Evolutionary conservation across 805 yeast genomes (phyloP).

Genomic region (Priceomyces castillae): DNA sequence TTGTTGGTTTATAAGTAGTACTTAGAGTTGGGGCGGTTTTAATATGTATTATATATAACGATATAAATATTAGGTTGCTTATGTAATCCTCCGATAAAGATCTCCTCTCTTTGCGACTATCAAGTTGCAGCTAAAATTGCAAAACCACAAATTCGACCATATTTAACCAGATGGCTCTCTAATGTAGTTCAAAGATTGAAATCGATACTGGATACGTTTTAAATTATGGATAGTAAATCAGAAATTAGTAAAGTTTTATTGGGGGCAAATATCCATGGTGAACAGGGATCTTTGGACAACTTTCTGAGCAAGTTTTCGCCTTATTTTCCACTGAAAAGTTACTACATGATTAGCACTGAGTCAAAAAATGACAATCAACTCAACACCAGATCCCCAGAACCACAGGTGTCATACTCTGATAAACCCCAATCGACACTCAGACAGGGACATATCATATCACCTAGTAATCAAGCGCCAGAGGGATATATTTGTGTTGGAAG

Average conservation of each 20-base stretch:
- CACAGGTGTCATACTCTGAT: conserved; percentile 2
- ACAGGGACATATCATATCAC: conserved; percentile 12
- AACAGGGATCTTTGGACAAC: conserved; percentile 3
- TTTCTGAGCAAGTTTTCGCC: conserved; percentile 7
- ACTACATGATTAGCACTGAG: conserved; percentile 7
- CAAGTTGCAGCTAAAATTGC: conserved; percentile 2
- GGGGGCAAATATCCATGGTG: background rate
- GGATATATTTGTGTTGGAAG: conserved; percentile 15
- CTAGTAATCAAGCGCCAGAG: conserved; percentile 12
- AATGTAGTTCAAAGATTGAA: background rate
- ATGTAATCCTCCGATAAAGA: no score
- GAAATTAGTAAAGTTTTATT: background rate
- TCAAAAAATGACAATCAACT: conserved; percentile 3
- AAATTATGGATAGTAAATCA: conserved; percentile 2
- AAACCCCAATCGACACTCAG: conserved; percentile 5
- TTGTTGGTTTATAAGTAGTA: background rate
- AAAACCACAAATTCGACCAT: conserved; percentile 4
- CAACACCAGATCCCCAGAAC: conserved; percentile 2
- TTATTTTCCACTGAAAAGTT: conserved; percentile 6
- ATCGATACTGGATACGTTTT: background rate
- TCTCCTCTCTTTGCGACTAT: conserved; percentile 2
- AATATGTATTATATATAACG: no score
- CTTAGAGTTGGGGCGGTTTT: no score
- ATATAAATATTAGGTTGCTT: no score
- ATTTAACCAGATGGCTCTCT: background rate